Conservation (phyloP, 106 monocot species). For the Dendrobium chrysotoxum region DNA sequence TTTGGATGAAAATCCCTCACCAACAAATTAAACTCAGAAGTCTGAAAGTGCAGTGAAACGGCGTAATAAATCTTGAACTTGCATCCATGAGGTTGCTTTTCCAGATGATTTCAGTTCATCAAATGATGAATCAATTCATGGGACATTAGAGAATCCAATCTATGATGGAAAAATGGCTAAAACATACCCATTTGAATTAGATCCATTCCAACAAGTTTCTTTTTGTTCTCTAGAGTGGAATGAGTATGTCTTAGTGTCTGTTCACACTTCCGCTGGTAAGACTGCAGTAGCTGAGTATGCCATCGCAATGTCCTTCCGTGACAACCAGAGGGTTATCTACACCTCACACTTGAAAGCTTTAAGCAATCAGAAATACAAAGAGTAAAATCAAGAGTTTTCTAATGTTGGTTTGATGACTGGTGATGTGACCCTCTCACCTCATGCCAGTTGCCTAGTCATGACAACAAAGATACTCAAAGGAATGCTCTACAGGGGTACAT, state of each 20-base stretch:
- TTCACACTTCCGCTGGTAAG: slow-evolving; percentile 91
- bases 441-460: slow-evolving; percentile 95
- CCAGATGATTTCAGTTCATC: slow-evolving; percentile 46
- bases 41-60: slow-evolving; percentile 25
- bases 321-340: slow-evolving; percentile 93
- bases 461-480: slow-evolving; percentile 92
- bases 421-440: slow-evolving; percentile 83
- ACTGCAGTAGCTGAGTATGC: slow-evolving; percentile 97
- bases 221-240: slow-evolving; percentile 82
- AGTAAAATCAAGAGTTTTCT: slow-evolving; percentile 84
- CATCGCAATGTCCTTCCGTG: slow-evolving; percentile 91
- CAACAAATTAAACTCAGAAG: not conserved
- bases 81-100: slow-evolving; percentile 93
- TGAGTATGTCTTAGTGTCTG: slow-evolving; percentile 89
- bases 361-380: slow-evolving; percentile 96
- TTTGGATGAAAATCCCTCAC: not conserved
- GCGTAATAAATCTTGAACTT: slow-evolving; percentile 53
- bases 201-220: slow-evolving; percentile 82
- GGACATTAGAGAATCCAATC: slow-evolving; percentile 64
- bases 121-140: slow-evolving; percentile 49
- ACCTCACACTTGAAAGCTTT: slow-evolving; percentile 94
- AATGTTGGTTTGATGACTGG: slow-evolving; percentile 96
- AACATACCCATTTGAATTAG: slow-evolving; percentile 73
- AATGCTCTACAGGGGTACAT: slow-evolving; percentile 93
- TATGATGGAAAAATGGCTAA: slow-evolving; percentile 81